Conservation (phyloP, 768 basidiomycete species). For the Boletus reticuloceps region DNA sequence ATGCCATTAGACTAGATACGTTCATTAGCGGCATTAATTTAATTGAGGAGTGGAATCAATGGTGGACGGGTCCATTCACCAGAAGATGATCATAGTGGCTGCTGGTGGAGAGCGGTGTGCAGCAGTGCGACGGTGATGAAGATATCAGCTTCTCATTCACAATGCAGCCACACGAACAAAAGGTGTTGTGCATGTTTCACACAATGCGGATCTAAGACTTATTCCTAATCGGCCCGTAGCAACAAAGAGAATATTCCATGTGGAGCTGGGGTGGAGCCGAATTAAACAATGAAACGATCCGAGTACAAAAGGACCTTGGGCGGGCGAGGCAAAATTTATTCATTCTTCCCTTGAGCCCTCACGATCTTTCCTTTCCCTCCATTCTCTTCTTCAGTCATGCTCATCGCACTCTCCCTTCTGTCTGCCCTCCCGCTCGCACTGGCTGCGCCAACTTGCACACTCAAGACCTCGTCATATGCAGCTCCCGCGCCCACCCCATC, state of each 20-base stretch:
- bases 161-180: not conserved
- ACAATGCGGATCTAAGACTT: not conserved
- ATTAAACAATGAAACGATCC: constrained; percentile 6
- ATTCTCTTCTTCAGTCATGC: constrained; percentile 14
- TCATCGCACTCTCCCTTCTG: constrained; percentile 23
- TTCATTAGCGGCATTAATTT: not conserved
- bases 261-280: not conserved
- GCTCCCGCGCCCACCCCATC: not conserved
- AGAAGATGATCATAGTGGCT: no score
- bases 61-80: no score
- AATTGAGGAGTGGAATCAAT: not conserved
- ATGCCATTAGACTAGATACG: not conserved
- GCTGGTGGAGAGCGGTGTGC: not conserved
- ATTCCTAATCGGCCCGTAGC: constrained; percentile 8
- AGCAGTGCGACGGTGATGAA: constrained; percentile 13
- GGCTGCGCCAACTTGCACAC: constrained; percentile 28
- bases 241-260: not conserved
- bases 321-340: not conserved
- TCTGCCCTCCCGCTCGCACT: constrained; percentile 22
- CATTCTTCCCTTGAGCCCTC: not conserved
- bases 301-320: constrained; percentile 11
- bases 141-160: not conserved
- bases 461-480: constrained; percentile 6
- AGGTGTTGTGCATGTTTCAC: no score
- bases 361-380: constrained; percentile 16